Percentiles rank a stretch among this genome's conserved stretches.
Conservation (phyloP, 352 stramenopile species). For the Pythium aphanidermatum region DNA sequence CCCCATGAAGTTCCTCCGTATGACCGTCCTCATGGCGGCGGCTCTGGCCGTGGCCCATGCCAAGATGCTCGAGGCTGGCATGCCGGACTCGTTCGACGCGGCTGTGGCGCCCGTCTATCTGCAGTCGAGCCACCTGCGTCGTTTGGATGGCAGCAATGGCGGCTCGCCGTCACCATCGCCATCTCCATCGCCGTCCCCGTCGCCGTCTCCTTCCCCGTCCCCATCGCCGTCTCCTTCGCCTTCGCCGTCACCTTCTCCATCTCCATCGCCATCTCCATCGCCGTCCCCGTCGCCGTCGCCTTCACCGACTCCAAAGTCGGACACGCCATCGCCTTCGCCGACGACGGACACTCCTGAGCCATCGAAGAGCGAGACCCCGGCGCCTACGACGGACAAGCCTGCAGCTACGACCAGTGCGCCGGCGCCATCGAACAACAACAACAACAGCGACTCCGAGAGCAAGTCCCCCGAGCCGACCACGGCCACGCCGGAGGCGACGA, state of each 20-base stretch:
- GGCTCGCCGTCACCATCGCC: too few relatives aligned
- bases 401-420: too few relatives aligned
- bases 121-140: too few relatives aligned
- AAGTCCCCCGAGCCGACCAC: neutral
- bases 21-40: constrained; percentile 8
- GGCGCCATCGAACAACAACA: too few relatives aligned
- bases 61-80: too few relatives aligned
- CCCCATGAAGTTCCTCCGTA: constrained; percentile 21
- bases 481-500: neutral
- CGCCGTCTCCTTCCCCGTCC: too few relatives aligned
- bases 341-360: neutral
- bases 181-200: too few relatives aligned
- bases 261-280: too few relatives aligned
- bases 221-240: constrained; percentile 16
- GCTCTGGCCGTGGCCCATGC: too few relatives aligned
- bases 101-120: neutral
- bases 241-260: too few relatives aligned
- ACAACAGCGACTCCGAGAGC: too few relatives aligned
- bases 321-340: neutral
- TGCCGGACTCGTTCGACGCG: constrained; percentile 13
- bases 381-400: neutral
- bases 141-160: too few relatives aligned
- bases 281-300: neutral
- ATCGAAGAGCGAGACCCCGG: neutral
- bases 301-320: constrained; percentile 1